Evolutionary conservation across 2,329 filamentous ascomycete genomes (phyloP), one percentile per base, ranked within the genome.

Genomic region (Colletotrichum limetticola): DNA sequence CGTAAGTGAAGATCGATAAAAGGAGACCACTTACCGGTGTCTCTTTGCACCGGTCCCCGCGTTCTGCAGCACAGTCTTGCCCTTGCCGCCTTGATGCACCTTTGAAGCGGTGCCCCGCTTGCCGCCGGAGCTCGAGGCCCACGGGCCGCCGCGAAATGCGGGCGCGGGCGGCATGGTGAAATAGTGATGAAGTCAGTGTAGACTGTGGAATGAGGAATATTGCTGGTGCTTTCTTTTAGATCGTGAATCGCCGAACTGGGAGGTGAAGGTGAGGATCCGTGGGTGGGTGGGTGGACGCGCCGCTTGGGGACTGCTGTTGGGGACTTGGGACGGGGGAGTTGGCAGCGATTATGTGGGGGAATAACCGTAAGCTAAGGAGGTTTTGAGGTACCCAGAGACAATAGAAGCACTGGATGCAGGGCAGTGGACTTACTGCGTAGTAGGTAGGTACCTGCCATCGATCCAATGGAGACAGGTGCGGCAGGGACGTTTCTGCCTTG

Each of bases 71-170:
- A 76, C 76, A 0, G 72, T 71, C 59, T 79, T 79, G 1, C 76
- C 76, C 11, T 73, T 68, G 1, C 74, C 68, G 3, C 63, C 70
- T 2, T 68, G 28, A 1, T 22, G 52, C 19, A 63, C 37, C 5
- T 55, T 69, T 5, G n/a, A 35, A 3, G 62, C 71, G 2, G 28
- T 66, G 0, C 78, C 76, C 14, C 70, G 75, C 57, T 78, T 77
- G 0, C 71, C 30, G 4, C 58, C 68, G 2, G 19, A n/a, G 19
- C 42, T 49, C 16, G 37, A 42, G 37, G 42, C 42, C 8, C 42
- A 19, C 42, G 81, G 81, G 0, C 82, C 82, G 1, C 83, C 83
- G 1, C 82, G 78, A 6, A 69, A 68, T 0, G 78, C 66, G 1
- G 76, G 66, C 0, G 78, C 78, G 0, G 80, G 78, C 9, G 79